Percentiles rank a stretch among this genome's conserved stretches.
phyloP scores from a whole-genome alignment of 352 stramenopile species.

The Globisporangium carolinianum region DNA sequence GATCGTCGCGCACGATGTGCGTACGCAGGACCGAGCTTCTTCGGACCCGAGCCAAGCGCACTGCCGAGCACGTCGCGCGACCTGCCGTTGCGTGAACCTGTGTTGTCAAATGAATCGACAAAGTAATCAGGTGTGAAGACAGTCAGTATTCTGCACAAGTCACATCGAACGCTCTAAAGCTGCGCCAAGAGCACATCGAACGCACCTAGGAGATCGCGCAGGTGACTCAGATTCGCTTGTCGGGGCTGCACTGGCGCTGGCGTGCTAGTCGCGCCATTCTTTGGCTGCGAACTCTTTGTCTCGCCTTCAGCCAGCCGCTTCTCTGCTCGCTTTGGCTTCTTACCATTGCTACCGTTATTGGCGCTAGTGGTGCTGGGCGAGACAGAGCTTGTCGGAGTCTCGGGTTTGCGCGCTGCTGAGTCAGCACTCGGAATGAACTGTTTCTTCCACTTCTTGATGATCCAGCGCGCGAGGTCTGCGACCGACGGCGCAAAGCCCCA shows the following conservation, averaged over 20 bases:
- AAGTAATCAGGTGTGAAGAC: constrained; percentile 5
- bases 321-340: not conserved
- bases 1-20: constrained; percentile 43
- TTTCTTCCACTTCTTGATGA: constrained; percentile 54
- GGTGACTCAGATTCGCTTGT: constrained; percentile 43
- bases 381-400: constrained; percentile 5
- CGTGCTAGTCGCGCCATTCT: constrained; percentile 5
- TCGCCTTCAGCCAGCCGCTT: constrained; percentile 6
- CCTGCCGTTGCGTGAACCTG: constrained; percentile 23
- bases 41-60: constrained; percentile 12
- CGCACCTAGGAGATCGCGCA: constrained; percentile 51
- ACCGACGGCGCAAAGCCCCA: constrained; percentile 20
- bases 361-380: not conserved
- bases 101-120: not conserved
- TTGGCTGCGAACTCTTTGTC: not conserved
- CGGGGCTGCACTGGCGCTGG: constrained; percentile 1
- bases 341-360: constrained; percentile 7
- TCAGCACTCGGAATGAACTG: constrained; percentile 11
- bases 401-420: not conserved
- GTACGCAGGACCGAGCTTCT: constrained; percentile 26
- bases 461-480: constrained; percentile 34
- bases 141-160: constrained; percentile 4
- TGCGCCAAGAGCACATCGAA: too few species aligned
- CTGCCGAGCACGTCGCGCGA: constrained; percentile 34
- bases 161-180: not conserved